Conservation (phyloP, 148 eudicot species). For the Rhododendron molle region DNA sequence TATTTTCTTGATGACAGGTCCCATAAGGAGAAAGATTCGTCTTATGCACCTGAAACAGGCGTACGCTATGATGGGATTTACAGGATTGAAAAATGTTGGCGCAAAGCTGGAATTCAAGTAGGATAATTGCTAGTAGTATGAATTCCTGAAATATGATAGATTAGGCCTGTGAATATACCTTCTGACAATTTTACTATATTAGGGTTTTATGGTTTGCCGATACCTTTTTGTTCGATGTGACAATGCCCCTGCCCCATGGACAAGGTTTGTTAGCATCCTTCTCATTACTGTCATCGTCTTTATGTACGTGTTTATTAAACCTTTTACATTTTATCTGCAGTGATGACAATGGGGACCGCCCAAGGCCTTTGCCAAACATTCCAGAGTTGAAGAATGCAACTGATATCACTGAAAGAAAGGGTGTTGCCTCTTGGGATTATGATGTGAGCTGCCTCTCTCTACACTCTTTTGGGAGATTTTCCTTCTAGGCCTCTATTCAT, state of each 20-base stretch:
- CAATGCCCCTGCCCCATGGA: constrained; percentile 98
- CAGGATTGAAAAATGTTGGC: constrained; percentile 95
- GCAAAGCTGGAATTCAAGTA: constrained; percentile 58
- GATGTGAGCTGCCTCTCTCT: constrained; percentile 49
- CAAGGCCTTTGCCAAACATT: constrained; percentile 62
- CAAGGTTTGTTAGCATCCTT: constrained; percentile 47
- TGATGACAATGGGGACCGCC: constrained; percentile 74
- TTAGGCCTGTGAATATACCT: background rate
- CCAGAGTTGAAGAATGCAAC: constrained; percentile 60
- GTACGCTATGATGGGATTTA: constrained; percentile 92
- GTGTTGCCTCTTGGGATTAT: constrained; percentile 73
- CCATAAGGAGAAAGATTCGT: constrained; percentile 75
- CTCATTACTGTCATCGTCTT: background rate
- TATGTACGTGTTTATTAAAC: background rate
- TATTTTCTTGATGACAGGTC: constrained; percentile 42
- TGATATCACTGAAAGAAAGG: constrained; percentile 65
- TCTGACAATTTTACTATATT: constrained; percentile 15
- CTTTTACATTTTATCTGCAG: constrained; percentile 28
- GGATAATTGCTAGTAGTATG: constrained; percentile 8
- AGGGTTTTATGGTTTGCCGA: constrained; percentile 77
- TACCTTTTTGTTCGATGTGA: constrained; percentile 91
- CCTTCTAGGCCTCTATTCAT: background rate
- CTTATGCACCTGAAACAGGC: constrained; percentile 79
- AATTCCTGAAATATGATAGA: background rate
- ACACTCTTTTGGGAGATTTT: background rate